Conservation (phyloP, 1,284 basidiomycete species). For the Schizophyllum amplum region DNA sequence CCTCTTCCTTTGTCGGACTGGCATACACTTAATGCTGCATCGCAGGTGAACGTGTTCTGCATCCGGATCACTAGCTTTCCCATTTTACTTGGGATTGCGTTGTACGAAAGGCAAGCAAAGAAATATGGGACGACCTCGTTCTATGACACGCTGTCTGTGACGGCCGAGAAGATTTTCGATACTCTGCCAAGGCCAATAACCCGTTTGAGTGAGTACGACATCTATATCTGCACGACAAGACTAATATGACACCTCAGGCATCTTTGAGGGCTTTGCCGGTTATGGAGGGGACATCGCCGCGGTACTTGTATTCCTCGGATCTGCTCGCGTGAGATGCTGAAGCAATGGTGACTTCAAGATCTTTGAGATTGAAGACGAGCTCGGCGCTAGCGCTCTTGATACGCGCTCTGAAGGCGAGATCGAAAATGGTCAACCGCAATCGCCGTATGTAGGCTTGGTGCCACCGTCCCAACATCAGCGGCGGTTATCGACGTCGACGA, state of each 20-base stretch:
- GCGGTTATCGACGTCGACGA: neutral
- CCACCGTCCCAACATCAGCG: conserved; percentile 11
- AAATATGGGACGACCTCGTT: conserved; percentile 52
- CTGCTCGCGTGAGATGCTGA: neutral
- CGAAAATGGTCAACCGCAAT: conserved; percentile 14
- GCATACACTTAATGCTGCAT: neutral
- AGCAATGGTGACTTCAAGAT: conserved; percentile 51
- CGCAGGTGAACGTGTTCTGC: conserved; percentile 79
- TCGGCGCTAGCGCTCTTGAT: conserved; percentile 51
- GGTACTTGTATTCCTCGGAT: conserved; percentile 29
- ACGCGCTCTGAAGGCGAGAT: conserved; percentile 15
- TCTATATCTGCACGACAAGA: neutral
- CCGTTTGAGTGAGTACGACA: conserved; percentile 51
- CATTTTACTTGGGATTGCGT: conserved; percentile 71
- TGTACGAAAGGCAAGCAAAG: conserved; percentile 79
- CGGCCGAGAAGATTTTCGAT: conserved; percentile 64
- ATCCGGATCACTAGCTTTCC: conserved; percentile 84
- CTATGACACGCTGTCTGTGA: conserved; percentile 61
- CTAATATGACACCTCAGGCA: conserved; percentile 34
- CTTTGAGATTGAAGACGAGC: conserved; percentile 76
- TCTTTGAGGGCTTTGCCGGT: conserved; percentile 76
- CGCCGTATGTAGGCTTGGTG: conserved; percentile 13
- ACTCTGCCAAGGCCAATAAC: conserved; percentile 64
- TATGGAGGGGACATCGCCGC: conserved; percentile 68
- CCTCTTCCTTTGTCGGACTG: conserved; percentile 1